These are phyloP conservation scores for Penicillium maclennaniae DNA, from an alignment of 495 filamentous ascomycete genomes.

Conservation along the genomic window DNA sequence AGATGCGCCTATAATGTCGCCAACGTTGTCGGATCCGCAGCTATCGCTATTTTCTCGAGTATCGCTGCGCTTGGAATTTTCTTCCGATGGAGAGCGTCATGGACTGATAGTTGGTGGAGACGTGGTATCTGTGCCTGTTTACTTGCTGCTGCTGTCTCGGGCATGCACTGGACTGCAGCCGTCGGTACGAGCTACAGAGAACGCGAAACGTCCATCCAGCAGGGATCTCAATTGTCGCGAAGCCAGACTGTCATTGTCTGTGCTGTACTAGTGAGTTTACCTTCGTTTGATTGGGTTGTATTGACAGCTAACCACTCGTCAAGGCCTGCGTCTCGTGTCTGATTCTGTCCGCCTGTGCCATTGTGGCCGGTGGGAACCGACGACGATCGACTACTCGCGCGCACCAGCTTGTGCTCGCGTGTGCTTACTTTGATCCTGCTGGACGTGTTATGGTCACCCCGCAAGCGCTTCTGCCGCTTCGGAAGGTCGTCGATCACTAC, in stretches of 20 bases:
- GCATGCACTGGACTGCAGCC: conserved; percentile 85
- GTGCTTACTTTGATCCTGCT: conserved; percentile 69
- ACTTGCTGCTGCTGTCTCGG: conserved; percentile 70
- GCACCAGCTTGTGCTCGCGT: conserved; percentile 73
- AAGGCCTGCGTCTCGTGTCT: conserved; percentile 59
- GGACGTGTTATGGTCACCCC: conserved; percentile 76
- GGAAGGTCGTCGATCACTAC: conserved; percentile 76
- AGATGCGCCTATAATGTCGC: conserved; percentile 49
- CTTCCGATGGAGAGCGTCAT: conserved; percentile 70
- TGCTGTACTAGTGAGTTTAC: conserved; percentile 54
- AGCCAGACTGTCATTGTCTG: conserved; percentile 61
- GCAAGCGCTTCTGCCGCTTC: conserved; percentile 74
- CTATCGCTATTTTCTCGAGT: conserved; percentile 69
- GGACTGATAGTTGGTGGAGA: conserved; percentile 78
- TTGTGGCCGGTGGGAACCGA: conserved; percentile 52
- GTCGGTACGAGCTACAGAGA: conserved; percentile 63
- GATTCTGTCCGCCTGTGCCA: conserved; percentile 52
- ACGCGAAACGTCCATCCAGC: conserved; percentile 28
- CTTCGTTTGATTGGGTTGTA: neutral
- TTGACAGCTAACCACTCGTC: neutral
- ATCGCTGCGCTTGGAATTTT: conserved; percentile 67
- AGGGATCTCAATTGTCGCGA: conserved; percentile 42
- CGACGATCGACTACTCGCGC: conserved; percentile 59
- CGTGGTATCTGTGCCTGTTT: conserved; percentile 60
- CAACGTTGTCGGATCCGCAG: conserved; percentile 63